Evolutionary conservation across 352 stramenopile species (phyloP).

Genomic region (Globisporangium emineosum): DNA sequence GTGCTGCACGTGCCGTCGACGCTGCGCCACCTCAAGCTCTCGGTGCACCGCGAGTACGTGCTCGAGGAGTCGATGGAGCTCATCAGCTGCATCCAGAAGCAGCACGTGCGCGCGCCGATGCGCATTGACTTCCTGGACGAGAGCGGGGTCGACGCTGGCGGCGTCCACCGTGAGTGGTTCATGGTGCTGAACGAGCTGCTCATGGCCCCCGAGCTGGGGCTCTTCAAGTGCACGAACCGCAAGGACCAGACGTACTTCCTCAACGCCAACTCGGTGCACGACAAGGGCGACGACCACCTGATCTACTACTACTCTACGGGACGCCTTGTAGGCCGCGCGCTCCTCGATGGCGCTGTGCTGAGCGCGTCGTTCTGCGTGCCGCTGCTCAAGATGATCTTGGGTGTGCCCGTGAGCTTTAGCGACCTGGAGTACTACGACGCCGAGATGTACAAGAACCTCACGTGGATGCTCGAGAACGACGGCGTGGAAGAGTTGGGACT

Average conservation of each 20-base stretch:
- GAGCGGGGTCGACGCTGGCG: constrained; percentile 80
- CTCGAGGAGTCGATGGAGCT: constrained; percentile 73
- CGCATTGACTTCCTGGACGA: constrained; percentile 87
- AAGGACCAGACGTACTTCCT: constrained; percentile 56
- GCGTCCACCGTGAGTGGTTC: constrained; percentile 94
- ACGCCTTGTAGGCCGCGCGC: constrained; percentile 49
- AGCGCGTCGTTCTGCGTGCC: constrained; percentile 93
- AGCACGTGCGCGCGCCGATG: constrained; percentile 64
- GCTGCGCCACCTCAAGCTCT: constrained; percentile 63
- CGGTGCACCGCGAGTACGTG: constrained; percentile 57
- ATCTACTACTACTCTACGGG: constrained; percentile 57
- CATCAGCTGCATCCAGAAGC: constrained; percentile 51
- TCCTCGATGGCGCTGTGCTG: constrained; percentile 92
- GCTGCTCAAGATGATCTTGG: constrained; percentile 97
- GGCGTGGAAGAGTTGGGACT: constrained; percentile 47
- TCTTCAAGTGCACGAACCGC: constrained; percentile 52
- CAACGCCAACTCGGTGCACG: constrained; percentile 56
- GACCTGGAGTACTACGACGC: constrained; percentile 90
- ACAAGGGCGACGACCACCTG: constrained; percentile 66
- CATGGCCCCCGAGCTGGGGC: constrained; percentile 33
- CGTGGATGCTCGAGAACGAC: constrained; percentile 65
- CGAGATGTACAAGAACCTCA: constrained; percentile 54
- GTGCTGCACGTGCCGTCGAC: constrained; percentile 56
- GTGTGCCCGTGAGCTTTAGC: constrained; percentile 91
- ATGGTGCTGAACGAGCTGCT: constrained; percentile 69